These are phyloP conservation scores for Aspergillus proliferans DNA, from an alignment of 2,329 filamentous ascomycete species.

Conservation along the genomic window DNA sequence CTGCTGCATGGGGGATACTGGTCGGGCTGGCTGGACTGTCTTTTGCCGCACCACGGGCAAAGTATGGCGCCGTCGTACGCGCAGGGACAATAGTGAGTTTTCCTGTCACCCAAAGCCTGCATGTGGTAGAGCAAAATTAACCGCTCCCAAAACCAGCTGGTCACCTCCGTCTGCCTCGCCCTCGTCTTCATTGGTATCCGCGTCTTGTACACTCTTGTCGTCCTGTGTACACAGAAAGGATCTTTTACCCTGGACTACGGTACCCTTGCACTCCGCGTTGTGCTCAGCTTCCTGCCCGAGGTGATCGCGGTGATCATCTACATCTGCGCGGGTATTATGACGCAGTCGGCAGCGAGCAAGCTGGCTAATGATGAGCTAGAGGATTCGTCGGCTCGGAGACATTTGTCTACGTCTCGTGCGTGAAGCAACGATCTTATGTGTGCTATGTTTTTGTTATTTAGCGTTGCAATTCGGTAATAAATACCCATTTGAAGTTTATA, in stretches of 20 bases:
- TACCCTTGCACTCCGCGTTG: conserved; percentile 13
- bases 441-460: no score
- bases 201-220: conserved; percentile 18
- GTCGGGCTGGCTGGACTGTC: conserved; percentile 6
- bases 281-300: conserved; percentile 23
- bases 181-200: conserved; percentile 21
- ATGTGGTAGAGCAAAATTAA: no score
- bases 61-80: neutral
- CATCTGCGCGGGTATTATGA: conserved; percentile 18
- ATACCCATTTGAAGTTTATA: no score
- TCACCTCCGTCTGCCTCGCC: conserved; percentile 7
- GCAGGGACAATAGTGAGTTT: neutral
- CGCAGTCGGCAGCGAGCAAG: conserved; percentile 3
- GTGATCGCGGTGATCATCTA: conserved; percentile 14
- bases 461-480: no score
- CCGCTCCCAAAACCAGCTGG: conserved; percentile 4
- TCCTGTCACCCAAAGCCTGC: neutral
- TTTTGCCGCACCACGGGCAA: neutral
- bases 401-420: no score
- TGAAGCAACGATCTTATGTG: no score
- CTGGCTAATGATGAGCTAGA: no score
- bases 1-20: conserved; percentile 7
- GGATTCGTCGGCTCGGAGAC: no score
- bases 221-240: conserved; percentile 12
- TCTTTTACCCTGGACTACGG: conserved; percentile 17